Base-by-base conservation (phyloP, 2,329 filamentous ascomycete genomes). In the Aspergillus chevalieri region DNA sequence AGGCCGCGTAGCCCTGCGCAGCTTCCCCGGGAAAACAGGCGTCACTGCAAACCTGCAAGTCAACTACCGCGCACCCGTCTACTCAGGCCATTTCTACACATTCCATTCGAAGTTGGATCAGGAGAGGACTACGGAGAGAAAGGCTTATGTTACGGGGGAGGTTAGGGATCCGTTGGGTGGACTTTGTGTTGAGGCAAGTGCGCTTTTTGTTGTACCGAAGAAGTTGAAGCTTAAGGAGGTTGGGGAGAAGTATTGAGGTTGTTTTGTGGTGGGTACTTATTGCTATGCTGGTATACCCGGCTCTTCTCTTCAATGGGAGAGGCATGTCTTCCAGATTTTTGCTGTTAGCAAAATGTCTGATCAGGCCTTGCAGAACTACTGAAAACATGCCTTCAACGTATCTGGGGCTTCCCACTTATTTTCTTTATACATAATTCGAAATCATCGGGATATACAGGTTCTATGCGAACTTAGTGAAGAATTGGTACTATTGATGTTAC, bases 51-150 rank as follows among this genome's bases (percentile, higher is more conserved):
- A 75, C 46, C 66, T 85, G 30, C 72, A 80, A 52, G 62, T 90
- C 44, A 75, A 77, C 47, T 91, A 89, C 65, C 74, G 78, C 41
- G 77, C 75, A 49, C 83, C 82, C 0, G 81, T 83, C 6, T 66
- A 75, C 33, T 78, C 80, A 36, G 78, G 79, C 47, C 71, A 74
- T 36, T 87, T 86, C 64, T 88, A 87, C 67, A 73, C 85, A 28
- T 69, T 89, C 6, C 73, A 66, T 44, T 61, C 67, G 10, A 64
- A 70, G 46, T 76, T 77, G 41, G 65, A 77, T 49, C 57, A 59
- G 49, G 62, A 68, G 49, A 60, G 59, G 28, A 70, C 65, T 51
- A 68, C 66, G 7, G 68, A 70, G 46, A 60, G 65, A 19, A 73
- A 72, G 52, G 68, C 64, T 1, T 65, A 65, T 52, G 64, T 69